Evolutionary conservation across 1,284 basidiomycete genomes (phyloP), one percentile per base, ranked within the genome.

Genomic region (Tilletia indica): DNA sequence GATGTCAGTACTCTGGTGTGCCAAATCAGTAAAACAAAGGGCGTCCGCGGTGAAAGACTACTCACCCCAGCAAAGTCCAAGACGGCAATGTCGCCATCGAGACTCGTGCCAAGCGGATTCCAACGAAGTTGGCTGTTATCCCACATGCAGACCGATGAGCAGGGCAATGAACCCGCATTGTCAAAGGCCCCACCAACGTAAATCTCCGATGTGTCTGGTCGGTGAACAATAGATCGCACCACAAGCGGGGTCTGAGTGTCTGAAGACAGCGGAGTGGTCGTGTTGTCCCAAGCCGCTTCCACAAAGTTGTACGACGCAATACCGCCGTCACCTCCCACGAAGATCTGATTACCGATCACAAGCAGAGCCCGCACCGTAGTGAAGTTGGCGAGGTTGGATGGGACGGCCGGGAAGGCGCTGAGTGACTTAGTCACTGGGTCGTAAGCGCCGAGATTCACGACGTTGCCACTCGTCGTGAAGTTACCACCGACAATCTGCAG

Each of bases 401-500:
- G 74, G 19, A 63, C 69, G 16, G 64, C 83, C 12, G 85, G 81
- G 19, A 96, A 87, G 0, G 89, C 87, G 45, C 87, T 85, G n/a
- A 91, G 85, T 5, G 85, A 85, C n/a, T 67, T 61, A 42, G 68
- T 74, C 21, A 68, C 79, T 8, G 89, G 85, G 82, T 93, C 87
- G 83, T 96, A 97, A 66, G 94, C 86, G 0, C 89, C 93, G 45
- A 98, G 83, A 67, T 89, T 91, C 74, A 87, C 86, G 36, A 85
- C 78, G 6, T 88, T 82, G 39, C 78, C 68, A 2, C 87, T 79
- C 78, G 91, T 91, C 3, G 90, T 89, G 83, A 97, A 97, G 85
- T 96, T 94, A 67, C 95, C 95, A 49, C 94, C 95, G 68, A 98
- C 87, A 75, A 97, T 89, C 49, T 89, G 90, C 63, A 93, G 85